Evolutionary conservation across 176 grass and related monocot species (phyloP).

Genomic region (Typha latifolia): DNA sequence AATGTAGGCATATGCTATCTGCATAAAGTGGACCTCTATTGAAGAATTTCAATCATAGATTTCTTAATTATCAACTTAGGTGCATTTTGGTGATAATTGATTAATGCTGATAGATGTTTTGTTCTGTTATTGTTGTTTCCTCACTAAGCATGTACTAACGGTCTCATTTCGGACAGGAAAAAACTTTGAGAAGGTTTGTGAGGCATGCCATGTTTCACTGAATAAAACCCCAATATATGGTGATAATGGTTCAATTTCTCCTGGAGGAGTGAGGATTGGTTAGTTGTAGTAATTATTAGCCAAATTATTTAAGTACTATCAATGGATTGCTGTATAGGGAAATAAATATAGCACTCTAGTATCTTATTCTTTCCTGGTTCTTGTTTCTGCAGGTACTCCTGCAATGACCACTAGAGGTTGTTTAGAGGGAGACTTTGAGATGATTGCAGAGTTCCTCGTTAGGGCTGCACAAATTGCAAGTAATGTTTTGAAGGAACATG

Average conservation of each 20-base stretch:
- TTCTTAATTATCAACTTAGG: no score
- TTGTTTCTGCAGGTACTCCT: conserved; percentile 54
- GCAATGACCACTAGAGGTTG: conserved; percentile 99
- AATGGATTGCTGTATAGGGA: neutral
- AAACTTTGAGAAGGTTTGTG: conserved; percentile 89
- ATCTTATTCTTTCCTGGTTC: conserved; percentile 9
- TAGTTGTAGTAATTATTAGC: conserved; percentile 19
- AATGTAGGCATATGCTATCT: no score
- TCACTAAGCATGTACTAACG: neutral
- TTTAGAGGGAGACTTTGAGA: conserved; percentile 76
- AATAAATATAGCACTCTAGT: neutral
- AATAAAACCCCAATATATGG: conserved; percentile 92
- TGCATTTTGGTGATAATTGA: no score
- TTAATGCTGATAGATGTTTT: no score
- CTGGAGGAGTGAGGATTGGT: conserved; percentile 89
- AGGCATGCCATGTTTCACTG: conserved; percentile 81
- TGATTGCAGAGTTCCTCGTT: conserved; percentile 70
- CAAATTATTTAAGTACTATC: no score
- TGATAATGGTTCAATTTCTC: conserved; percentile 89
- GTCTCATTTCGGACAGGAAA: conserved; percentile 52
- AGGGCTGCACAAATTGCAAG: conserved; percentile 73
- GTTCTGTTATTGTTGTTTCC: neutral
- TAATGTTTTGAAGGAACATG: conserved; percentile 66
- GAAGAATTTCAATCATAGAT: no score
- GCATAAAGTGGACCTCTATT: no score